Evolutionary conservation across 2,329 filamentous ascomycete species (phyloP).

Genomic region (Clonostachys chloroleuca): DNA sequence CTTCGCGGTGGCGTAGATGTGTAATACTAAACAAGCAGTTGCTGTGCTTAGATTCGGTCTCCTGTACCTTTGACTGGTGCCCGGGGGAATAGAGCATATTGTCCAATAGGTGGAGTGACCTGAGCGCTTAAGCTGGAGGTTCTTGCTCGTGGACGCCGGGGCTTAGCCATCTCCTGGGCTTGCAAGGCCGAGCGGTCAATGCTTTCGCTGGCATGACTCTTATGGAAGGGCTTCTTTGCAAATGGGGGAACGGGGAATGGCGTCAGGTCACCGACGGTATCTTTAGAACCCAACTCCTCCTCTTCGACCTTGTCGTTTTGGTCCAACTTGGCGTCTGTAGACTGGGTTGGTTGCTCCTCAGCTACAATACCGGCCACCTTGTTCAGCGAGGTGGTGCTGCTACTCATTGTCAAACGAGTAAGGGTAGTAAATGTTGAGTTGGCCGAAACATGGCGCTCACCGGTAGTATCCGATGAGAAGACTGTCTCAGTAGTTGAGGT

Average conservation of each 20-base stretch:
- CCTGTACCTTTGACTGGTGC: conserved; percentile 1
- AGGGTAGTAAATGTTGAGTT: conserved; percentile 48
- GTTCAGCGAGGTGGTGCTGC: conserved; percentile 40
- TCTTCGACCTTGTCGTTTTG: conserved; percentile 8
- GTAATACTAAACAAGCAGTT: too few species aligned
- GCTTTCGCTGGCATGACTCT: conserved; percentile 30
- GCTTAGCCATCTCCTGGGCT: conserved; percentile 20
- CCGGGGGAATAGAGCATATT: conserved; percentile 41
- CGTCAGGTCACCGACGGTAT: conserved; percentile 26
- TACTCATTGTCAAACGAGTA: conserved; percentile 50
- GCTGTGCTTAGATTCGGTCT: too few species aligned
- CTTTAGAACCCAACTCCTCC: conserved; percentile 15
- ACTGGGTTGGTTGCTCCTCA: conserved; percentile 11
- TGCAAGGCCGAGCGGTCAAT: conserved; percentile 17
- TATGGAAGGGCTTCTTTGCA: conserved; percentile 19
- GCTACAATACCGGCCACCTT: conserved; percentile 22
- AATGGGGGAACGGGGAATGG: conserved; percentile 14
- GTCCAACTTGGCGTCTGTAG: not conserved
- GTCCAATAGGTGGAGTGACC: conserved; percentile 34
- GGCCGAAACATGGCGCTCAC: conserved; percentile 47
- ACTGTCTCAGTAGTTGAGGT: conserved; percentile 50
- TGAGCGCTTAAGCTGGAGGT: conserved; percentile 40
- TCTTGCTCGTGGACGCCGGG: conserved; percentile 32
- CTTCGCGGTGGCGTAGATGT: too few species aligned
- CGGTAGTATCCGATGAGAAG: conserved; percentile 39